These are phyloP conservation scores for Diaporthe helianthi DNA, from an alignment of 2,329 filamentous ascomycete genomes.

Conservation along the genomic window DNA sequence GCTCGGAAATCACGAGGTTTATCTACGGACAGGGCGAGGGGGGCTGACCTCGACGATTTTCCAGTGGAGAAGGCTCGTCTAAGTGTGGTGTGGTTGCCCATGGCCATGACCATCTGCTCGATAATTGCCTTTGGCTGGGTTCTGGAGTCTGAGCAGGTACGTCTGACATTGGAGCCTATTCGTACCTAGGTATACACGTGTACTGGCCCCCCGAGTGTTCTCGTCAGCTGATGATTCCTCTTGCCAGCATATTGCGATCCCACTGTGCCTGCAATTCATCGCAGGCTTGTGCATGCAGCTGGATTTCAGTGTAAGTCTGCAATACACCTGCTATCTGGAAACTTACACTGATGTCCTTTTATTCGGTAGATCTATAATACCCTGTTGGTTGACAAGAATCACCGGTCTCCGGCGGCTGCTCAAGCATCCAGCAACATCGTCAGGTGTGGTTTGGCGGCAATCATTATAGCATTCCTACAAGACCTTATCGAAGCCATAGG, in stretches of 20 bases:
- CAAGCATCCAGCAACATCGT: background rate
- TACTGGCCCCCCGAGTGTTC: background rate
- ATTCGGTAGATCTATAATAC: background rate
- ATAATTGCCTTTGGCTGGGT: background rate
- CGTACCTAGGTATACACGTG: background rate
- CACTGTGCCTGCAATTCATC: background rate
- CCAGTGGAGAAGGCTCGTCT: background rate
- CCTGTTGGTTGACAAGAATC: background rate
- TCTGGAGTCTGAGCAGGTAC: background rate
- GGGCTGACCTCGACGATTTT: background rate
- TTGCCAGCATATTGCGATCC: background rate
- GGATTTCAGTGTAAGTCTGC: background rate
- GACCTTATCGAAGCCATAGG: background rate
- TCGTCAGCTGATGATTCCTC: background rate
- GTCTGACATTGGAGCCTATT: background rate
- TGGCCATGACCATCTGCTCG: background rate
- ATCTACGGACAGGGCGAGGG: background rate
- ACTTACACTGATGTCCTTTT: background rate
- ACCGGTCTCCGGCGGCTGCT: background rate
- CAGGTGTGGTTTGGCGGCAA: background rate
- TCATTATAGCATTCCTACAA: background rate
- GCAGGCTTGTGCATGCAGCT: background rate
- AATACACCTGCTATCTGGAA: background rate
- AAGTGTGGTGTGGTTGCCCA: background rate
- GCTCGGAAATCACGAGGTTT: background rate